Base-by-base conservation (phyloP, 1,284 basidiomycete species). In the Trametes hirsuta region DNA sequence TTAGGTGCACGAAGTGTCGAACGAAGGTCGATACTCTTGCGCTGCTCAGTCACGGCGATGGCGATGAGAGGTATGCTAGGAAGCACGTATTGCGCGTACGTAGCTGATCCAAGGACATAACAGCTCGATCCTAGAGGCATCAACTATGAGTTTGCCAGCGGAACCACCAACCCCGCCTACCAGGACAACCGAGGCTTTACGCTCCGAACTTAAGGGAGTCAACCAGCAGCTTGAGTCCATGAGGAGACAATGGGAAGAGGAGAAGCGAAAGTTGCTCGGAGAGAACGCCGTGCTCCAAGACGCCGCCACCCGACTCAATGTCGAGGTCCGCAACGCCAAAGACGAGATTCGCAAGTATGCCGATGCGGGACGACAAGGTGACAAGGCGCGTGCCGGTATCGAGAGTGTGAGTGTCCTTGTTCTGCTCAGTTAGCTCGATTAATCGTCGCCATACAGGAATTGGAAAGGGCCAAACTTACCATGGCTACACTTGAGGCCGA, bases 201-300 rank as follows among this genome's bases (percentile, higher is more conserved):
- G 80, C 30, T 70, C 76, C 12, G 83, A 90, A 53, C 70, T 91
- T 36, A 79, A 78, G 53, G 75, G 79, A 10, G 84, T 90, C 54
- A 89, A 89, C 63, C 58, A 70, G 6, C 83, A 91, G 58, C 77
- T 92, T n/a, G 79, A 81, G 22, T 72, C 74, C 24, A 82, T 92
- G 78, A 87, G 83, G 74, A 77, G 76, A 34, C 77, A 84, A 66
- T 91, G 90, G 88, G 79, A 83, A n/a, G 78, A 82, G 10, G 89
- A 92, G 69, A 83, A 81, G 69, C 76, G 75, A 39, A 76, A 80
- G 56, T 76, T 91, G 8, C 69, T 88, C 30, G 87, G 83, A 47
- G 88, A 93, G 70, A 91, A 88, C 55, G 86, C 82, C 8, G 81
- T 82, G 34, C 80, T 93, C 25, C 85, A 89, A 68, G 85, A 90